Percentiles rank a stretch among this genome's conserved stretches.
phyloP scores from a whole-genome alignment of 78 protist genomes.

The Dictyostelium purpureum region DNA sequence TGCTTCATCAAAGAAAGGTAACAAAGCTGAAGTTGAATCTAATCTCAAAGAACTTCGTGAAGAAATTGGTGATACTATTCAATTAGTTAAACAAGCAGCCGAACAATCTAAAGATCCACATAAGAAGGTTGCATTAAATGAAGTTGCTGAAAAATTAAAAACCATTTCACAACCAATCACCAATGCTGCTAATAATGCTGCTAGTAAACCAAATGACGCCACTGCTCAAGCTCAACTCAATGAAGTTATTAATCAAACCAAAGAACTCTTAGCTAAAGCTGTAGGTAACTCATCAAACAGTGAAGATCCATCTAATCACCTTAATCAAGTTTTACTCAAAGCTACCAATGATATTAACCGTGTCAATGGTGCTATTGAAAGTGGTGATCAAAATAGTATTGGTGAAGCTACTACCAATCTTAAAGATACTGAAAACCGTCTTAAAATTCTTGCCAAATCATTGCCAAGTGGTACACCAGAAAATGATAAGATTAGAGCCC shows the following conservation, averaged over 20 bases:
- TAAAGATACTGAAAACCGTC: constrained; percentile 50
- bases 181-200: constrained; percentile 17
- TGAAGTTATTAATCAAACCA: constrained; percentile 18
- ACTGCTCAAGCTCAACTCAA: background rate
- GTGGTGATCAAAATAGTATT: constrained; percentile 23
- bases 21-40: constrained; percentile 32
- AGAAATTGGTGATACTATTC: constrained; percentile 40
- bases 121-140: constrained; percentile 71
- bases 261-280: constrained; percentile 52
- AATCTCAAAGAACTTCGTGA: constrained; percentile 39
- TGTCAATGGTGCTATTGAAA: constrained; percentile 1
- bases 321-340: constrained; percentile 15
- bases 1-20: constrained; percentile 17
- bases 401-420: constrained; percentile 24
- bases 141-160: constrained; percentile 63
- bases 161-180: constrained; percentile 32
- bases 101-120: constrained; percentile 37
- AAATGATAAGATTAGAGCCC: constrained; percentile 15
- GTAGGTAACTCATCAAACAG: constrained; percentile 3
- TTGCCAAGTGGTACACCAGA: background rate
- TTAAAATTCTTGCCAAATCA: background rate
- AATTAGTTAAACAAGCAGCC: constrained; percentile 46
- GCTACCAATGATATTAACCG: constrained; percentile 62
- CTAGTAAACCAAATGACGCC: constrained; percentile 23
- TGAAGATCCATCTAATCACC: background rate